Percentiles rank a stretch among this genome's conserved stretches.
phyloP scores from a whole-genome alignment of 805 yeast genomes.

The Vanderwaltozyma tropicalis region DNA sequence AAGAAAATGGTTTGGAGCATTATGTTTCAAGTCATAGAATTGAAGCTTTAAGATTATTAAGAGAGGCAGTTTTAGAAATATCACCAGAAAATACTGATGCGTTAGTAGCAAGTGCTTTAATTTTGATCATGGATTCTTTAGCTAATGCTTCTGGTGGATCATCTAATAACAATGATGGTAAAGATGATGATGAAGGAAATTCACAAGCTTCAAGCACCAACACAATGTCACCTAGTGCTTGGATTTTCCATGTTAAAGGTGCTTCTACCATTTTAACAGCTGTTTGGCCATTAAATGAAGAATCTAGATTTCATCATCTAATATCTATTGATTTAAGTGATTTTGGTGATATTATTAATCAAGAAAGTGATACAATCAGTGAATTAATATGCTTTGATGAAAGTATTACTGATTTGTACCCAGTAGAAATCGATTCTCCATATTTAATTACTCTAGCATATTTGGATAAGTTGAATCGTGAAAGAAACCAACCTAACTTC shows the following conservation, averaged over 20 bases:
- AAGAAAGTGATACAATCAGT: slow-evolving; percentile 30
- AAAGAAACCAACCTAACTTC: slow-evolving; percentile 74
- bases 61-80: slow-evolving; percentile 81
- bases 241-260: slow-evolving; percentile 96
- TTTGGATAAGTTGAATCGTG: slow-evolving; percentile 72
- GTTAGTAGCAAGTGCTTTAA: slow-evolving; percentile 80
- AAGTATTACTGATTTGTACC: slow-evolving; percentile 75
- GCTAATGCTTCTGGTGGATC: slow-evolving; percentile 66
- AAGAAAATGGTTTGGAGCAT: slow-evolving; percentile 65
- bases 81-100: slow-evolving; percentile 85
- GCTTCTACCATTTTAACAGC: slow-evolving; percentile 93
- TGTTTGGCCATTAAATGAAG: slow-evolving; percentile 81
- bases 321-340: slow-evolving; percentile 86
- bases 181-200: slow-evolving; percentile 6
- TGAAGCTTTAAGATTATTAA: slow-evolving; percentile 66
- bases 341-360: slow-evolving; percentile 52
- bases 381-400: slow-evolving; percentile 76
- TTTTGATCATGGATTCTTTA: slow-evolving; percentile 82
- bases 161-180: not conserved
- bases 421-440: slow-evolving; percentile 74
- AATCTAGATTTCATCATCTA: slow-evolving; percentile 54
- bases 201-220: not conserved
- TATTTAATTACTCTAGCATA: slow-evolving; percentile 81
- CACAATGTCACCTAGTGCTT: slow-evolving; percentile 80
- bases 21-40: slow-evolving; percentile 80